Conservation (phyloP, 805 yeast species). For the Cyberlindnera amylophila region DNA sequence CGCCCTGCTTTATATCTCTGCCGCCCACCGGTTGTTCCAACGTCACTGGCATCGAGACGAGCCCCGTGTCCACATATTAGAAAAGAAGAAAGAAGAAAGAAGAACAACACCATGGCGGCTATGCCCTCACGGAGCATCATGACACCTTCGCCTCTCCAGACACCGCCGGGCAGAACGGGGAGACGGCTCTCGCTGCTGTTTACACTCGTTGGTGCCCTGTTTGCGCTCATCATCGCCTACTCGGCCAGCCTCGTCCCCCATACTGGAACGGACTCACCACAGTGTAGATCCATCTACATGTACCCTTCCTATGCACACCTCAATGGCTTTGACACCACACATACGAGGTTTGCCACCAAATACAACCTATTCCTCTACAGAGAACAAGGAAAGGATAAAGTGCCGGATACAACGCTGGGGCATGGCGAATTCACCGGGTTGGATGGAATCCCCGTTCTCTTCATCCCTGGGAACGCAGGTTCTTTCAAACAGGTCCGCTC, state of each 20-base stretch:
- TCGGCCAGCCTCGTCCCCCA: constrained; percentile 4
- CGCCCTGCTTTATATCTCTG: background rate
- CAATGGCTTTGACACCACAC: constrained; percentile 64
- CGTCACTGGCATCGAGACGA: too few species aligned
- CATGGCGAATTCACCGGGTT: constrained; percentile 27
- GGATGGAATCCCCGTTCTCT: constrained; percentile 82
- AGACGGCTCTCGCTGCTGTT: constrained; percentile 1
- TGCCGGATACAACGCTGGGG: constrained; percentile 39
- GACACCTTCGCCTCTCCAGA: background rate
- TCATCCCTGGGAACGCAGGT: constrained; percentile 98
- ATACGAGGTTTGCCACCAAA: constrained; percentile 69
- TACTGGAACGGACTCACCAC: constrained; percentile 45
- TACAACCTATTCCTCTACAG: constrained; percentile 83
- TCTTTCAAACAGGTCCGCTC: constrained; percentile 86
- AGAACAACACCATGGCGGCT: background rate
- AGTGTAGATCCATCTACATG: constrained; percentile 74
- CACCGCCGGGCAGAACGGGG: background rate
- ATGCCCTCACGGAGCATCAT: background rate
- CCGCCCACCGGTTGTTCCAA: background rate
- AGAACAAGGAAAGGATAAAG: constrained; percentile 66
- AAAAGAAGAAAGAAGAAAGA: too few species aligned
- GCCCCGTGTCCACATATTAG: background rate
- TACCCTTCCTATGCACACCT: constrained; percentile 78
- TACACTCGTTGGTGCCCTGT: constrained; percentile 2
- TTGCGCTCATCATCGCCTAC: constrained; percentile 4